Conservation (phyloP, 2,329 filamentous ascomycete genomes). For the Aspergillus awamori region DNA sequence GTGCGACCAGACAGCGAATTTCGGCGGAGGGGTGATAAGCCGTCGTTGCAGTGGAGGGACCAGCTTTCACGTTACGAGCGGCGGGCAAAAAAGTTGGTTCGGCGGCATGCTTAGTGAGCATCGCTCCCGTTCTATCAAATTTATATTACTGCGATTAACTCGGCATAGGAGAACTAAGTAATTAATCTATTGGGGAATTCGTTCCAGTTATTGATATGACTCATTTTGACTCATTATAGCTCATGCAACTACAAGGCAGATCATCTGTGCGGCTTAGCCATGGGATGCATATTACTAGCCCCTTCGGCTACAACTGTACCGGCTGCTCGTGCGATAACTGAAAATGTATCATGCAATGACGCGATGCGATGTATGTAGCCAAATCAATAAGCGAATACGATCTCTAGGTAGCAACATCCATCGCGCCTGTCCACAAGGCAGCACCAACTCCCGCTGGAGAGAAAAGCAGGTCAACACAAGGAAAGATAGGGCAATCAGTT, state of each 20-base stretch:
- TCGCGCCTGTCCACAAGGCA: constrained; percentile 25
- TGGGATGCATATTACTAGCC: neutral
- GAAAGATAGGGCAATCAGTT: constrained; percentile 16
- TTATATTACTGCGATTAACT: neutral
- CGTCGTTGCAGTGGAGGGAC: constrained; percentile 18
- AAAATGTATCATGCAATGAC: constrained; percentile 16
- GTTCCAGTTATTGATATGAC: neutral
- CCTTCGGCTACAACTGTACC: neutral
- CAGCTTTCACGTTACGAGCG: constrained; percentile 13
- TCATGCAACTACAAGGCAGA: neutral
- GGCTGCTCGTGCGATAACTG: constrained; percentile 1
- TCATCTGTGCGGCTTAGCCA: neutral
- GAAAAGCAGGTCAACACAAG: constrained; percentile 24
- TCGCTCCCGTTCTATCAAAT: neutral
- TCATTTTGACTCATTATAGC: constrained; percentile 13
- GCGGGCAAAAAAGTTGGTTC: constrained; percentile 25
- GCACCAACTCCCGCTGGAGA: constrained; percentile 41
- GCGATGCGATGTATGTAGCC: constrained; percentile 10
- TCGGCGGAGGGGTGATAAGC: constrained; percentile 9
- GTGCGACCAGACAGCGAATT: constrained; percentile 12
- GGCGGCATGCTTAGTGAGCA: constrained; percentile 26
- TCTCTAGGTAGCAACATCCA: constrained; percentile 22
- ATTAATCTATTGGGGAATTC: too few relatives aligned
- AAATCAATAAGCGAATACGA: constrained; percentile 16
- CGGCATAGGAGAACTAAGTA: neutral